Base-by-base conservation (phyloP, 2,329 filamentous ascomycete species). In the Neofusicoccum umdonicola region DNA sequence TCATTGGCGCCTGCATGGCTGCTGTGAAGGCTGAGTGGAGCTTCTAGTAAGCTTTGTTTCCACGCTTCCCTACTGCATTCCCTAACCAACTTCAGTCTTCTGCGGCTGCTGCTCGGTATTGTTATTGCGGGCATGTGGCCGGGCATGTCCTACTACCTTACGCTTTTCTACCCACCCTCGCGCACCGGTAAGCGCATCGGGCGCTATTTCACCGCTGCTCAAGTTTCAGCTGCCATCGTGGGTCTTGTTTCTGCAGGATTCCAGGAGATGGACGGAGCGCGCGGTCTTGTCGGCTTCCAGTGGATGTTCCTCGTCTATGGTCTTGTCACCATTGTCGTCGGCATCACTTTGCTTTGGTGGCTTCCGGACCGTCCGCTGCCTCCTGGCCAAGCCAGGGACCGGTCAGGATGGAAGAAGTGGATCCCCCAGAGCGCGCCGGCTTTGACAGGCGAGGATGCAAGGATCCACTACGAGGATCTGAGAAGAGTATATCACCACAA, bases 121-220 rank as follows among this genome's bases (percentile, higher is more conserved):
- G 92, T 96, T 27, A 93, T 93, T 74, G 93, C 93, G 1, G 93
- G 93, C 52, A 93, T 97, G 89, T 97, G 93, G 93, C 93, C 93
- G 0, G 93, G 93, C 57, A 96, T 97, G 93, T 87, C 92, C 9
- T 95, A 95, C 76, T 97, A 96, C 73, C 83, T 97, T 52, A 96
- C 93, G 0, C 83, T 96, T 7, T 97, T 96, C 81, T 97, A 97
- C 73, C 93, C 93, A 6, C 92, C 93, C 0, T 91, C 90, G 5
- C 85, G 91, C 12, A 95, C 90, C 1, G 93, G 91, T 13, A 96
- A 95, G 80, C 86, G 93, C 44, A 96, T 97, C 68, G 93, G 93
- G 42, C 87, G 90, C 74, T 97, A 96, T 80, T 97, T 92, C 74
- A 96, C 92, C 1, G 93, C 93, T 0, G 87, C 92, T 0, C 93